Base-by-base conservation (phyloP, 257 asterid species). In the Agastache rugosa region DNA sequence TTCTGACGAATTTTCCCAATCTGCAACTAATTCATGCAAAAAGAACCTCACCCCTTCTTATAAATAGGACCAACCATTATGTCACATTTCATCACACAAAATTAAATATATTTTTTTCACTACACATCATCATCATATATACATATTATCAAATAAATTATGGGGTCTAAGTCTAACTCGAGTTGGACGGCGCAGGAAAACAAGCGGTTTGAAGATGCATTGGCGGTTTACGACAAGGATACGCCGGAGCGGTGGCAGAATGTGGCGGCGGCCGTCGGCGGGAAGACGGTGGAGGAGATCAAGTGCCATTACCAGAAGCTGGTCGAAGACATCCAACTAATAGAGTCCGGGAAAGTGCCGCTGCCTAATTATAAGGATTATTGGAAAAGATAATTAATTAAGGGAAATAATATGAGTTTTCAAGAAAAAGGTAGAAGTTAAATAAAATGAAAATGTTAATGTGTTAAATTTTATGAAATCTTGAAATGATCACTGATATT, bases 151-250 rank as follows among this genome's bases (percentile, higher is more conserved):
- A 20, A 22, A 8, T 3, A 6, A 20, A 55, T 47, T 44, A 77
- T 88, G 94, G 84, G 77, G 20, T 85, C 93, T 2, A 85, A 69
- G 44, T 78, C 93, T 2, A 83, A 58, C 39, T 79, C 91, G 8
- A 62, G 73, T 0, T 91, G 97, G 97, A 89, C 87, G 0, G 61
- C 75, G 1, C 74, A 58, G 81, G 83, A 91, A 70, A 91, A 91
- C 86, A 89, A 89, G 92, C 59, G 58, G 59, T 91, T 91, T 59
- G 97, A 91, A 83, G 78, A 87, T 62, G 93, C 93, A 9, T 60
- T 91, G 79, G 93, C 96, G 0, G 56, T 64, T 11, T 86, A 75
- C 76, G 87, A 84, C 80, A 74, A 66, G 76, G 82, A 77, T 6
- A 68, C 83, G 1, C 92, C 91, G 0, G 93, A 87, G 42, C 9